These are phyloP conservation scores for Earliella scabrosa DNA, from an alignment of 1,284 basidiomycete species.

Conservation along the genomic window DNA sequence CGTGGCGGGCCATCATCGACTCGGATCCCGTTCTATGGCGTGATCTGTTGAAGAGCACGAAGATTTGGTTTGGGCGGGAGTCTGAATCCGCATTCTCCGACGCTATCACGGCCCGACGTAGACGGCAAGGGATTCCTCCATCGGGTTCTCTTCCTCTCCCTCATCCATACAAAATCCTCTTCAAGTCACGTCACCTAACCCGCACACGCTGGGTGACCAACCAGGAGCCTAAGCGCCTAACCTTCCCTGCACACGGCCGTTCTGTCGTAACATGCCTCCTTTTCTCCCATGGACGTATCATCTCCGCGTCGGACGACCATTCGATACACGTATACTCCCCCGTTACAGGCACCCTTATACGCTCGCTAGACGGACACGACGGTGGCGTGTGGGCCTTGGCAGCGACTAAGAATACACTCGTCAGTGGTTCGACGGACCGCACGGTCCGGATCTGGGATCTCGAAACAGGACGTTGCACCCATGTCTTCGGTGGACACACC, in stretches of 20 bases:
- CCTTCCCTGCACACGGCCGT: slow-evolving; percentile 86
- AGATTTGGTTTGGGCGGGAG: slow-evolving; percentile 85
- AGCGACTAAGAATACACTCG: slow-evolving; percentile 83
- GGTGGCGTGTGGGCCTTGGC: slow-evolving; percentile 96
- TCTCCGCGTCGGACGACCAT: slow-evolving; percentile 93
- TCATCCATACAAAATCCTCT: slow-evolving; percentile 86
- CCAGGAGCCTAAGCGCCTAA: slow-evolving; percentile 74
- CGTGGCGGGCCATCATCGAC: slow-evolving; percentile 85
- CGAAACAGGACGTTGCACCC: slow-evolving; percentile 77
- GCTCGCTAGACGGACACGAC: slow-evolving; percentile 85
- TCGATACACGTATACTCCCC: slow-evolving; percentile 93
- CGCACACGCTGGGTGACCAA: slow-evolving; percentile 78
- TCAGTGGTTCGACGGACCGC: slow-evolving; percentile 93
- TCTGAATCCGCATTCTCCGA: slow-evolving; percentile 73
- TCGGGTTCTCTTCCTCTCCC: slow-evolving; percentile 61
- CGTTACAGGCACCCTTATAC: slow-evolving; percentile 73
- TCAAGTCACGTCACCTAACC: slow-evolving; percentile 83
- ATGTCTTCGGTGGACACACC: slow-evolving; percentile 92
- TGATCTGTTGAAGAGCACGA: slow-evolving; percentile 75
- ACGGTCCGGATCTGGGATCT: slow-evolving; percentile 95
- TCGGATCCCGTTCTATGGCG: slow-evolving; percentile 86
- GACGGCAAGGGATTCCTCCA: slow-evolving; percentile 44
- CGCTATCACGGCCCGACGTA: slow-evolving; percentile 63
- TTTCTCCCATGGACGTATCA: slow-evolving; percentile 91
- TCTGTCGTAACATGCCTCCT: slow-evolving; percentile 94